Evolutionary conservation across 805 yeast species (phyloP).

Genomic region (Ogataea pini): DNA sequence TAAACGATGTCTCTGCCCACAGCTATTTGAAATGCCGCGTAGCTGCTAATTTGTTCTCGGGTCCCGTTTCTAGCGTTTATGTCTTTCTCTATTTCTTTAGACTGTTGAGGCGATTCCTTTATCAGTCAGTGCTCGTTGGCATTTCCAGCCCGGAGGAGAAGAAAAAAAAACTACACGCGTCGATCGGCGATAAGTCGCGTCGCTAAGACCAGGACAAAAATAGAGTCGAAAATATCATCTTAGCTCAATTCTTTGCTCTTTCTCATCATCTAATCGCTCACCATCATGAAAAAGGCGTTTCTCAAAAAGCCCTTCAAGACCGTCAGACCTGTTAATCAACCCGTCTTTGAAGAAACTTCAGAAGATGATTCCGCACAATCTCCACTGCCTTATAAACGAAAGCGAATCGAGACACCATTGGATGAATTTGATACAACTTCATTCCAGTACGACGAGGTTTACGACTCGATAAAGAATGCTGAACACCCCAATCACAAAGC

Average conservation of each 20-base stretch:
- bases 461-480: constrained; percentile 41
- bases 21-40: not conserved
- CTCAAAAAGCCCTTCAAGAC: not conserved
- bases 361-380: constrained; percentile 1
- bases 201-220: too few species aligned
- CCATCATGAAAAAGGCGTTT: constrained; percentile 2
- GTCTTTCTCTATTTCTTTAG: not conserved
- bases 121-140: not conserved
- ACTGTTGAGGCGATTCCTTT: not conserved
- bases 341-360: constrained; percentile 3
- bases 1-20: not conserved
- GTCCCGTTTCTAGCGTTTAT: not conserved
- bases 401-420: not conserved
- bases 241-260: not conserved
- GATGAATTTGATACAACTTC: constrained; percentile 2
- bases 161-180: not conserved
- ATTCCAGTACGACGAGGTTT: constrained; percentile 49
- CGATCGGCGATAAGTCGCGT: not conserved
- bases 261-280: not conserved
- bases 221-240: too few species aligned
- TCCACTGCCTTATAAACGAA: constrained; percentile 1
- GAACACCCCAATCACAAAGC: constrained; percentile 24
- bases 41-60: not conserved
- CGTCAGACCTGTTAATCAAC: not conserved
- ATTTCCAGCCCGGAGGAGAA: not conserved